Evolutionary conservation across 768 basidiomycete genomes (phyloP).

Genomic region (Coprinopsis sp.): DNA sequence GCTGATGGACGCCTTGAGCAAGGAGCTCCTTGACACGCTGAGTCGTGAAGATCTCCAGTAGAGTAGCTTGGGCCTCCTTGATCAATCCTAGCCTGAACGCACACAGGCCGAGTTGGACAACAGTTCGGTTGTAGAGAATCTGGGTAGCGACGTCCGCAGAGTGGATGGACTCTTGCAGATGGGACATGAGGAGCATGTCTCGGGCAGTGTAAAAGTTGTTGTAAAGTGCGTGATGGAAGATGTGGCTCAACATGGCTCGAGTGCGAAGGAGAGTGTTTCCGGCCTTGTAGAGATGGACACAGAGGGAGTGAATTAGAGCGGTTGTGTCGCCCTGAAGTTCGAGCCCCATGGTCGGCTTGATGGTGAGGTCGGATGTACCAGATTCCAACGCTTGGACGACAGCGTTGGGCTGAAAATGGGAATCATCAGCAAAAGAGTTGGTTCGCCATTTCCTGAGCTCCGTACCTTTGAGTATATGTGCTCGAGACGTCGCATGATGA

Average conservation of each 20-base stretch:
- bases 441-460: background rate
- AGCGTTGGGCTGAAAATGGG: conserved; percentile 71
- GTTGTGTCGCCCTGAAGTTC: conserved; percentile 53
- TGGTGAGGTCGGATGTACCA: conserved; percentile 50
- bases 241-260: conserved; percentile 95
- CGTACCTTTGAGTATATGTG: conserved; percentile 96
- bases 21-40: conserved; percentile 96
- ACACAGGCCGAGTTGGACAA: conserved; percentile 95
- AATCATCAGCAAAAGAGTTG: conserved; percentile 10
- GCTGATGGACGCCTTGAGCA: conserved; percentile 93
- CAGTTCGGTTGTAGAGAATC: conserved; percentile 95
- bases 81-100: conserved; percentile 95
- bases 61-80: conserved; percentile 86
- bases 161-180: conserved; percentile 93
- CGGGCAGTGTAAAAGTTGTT: conserved; percentile 96
- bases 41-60: conserved; percentile 94
- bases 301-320: conserved; percentile 81
- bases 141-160: conserved; percentile 96
- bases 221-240: conserved; percentile 94
- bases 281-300: conserved; percentile 89
- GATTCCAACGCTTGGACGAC: conserved; percentile 89
- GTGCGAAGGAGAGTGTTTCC: conserved; percentile 90
- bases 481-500: conserved; percentile 92
- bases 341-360: conserved; percentile 61
- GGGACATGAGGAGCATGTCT: conserved; percentile 98